A percentile compares a stretch with the other conserved stretches of the same genome.
phyloP scores from a whole-genome alignment of 371 early-diverging fungal genomes.

The Syncephalastrum monosporum region DNA sequence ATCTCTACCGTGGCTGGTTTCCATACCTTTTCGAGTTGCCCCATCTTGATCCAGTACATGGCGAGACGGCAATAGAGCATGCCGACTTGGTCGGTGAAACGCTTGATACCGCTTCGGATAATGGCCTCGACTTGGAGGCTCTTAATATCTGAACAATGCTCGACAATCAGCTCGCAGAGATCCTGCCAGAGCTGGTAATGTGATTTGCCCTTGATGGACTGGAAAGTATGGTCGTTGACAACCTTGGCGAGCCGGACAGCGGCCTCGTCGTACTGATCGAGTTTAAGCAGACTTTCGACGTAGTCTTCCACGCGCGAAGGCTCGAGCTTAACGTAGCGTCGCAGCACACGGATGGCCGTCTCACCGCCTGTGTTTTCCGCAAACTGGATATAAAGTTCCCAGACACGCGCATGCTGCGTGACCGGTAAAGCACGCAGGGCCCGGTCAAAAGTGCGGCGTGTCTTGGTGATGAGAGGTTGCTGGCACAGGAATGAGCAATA shows the following conservation, averaged over 20 bases:
- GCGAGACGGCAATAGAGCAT: slow-evolving; percentile 88
- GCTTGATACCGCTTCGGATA: slow-evolving; percentile 84
- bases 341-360: slow-evolving; percentile 77
- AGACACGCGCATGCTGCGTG: slow-evolving; percentile 90
- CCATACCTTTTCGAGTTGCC: slow-evolving; percentile 72
- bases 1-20: too few relatives aligned
- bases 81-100: slow-evolving; percentile 87
- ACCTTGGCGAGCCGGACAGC: slow-evolving; percentile 73
- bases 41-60: slow-evolving; percentile 76
- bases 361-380: slow-evolving; percentile 80
- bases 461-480: slow-evolving; percentile 71
- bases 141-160: slow-evolving; percentile 70
- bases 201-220: slow-evolving; percentile 70
- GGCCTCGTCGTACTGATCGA: slow-evolving; percentile 82
- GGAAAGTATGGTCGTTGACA: slow-evolving; percentile 72
- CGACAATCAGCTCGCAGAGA: slow-evolving; percentile 79
- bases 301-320: slow-evolving; percentile 73
- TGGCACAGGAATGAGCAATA: slow-evolving; percentile 72
- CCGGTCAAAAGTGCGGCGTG: slow-evolving; percentile 86
- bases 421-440: slow-evolving; percentile 90
- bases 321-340: slow-evolving; percentile 81
- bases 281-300: slow-evolving; percentile 67
- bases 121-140: slow-evolving; percentile 76
- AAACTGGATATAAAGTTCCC: slow-evolving; percentile 85
- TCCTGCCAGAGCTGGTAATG: slow-evolving; percentile 86